These are phyloP conservation scores for Nannizziopsis arthrosporioides DNA, from an alignment of 2,329 filamentous ascomycete species.

Conservation along the genomic window DNA sequence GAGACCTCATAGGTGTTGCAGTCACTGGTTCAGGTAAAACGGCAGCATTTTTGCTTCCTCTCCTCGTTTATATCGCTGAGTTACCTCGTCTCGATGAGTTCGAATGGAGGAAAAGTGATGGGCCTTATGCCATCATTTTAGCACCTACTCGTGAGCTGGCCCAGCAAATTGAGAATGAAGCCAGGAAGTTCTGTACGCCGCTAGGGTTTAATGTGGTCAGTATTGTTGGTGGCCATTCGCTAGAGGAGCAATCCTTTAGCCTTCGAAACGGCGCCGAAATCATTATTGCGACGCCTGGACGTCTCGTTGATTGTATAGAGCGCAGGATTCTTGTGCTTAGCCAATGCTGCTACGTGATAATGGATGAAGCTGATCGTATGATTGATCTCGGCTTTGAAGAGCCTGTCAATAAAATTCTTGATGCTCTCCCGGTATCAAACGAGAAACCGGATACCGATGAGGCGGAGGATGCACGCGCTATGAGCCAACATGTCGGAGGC, in stretches of 20 bases:
- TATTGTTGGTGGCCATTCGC: slow-evolving; percentile 91
- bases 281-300: slow-evolving; percentile 94
- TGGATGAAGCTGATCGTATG: slow-evolving; percentile 99
- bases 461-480: slow-evolving; percentile 73
- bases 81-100: slow-evolving; percentile 71
- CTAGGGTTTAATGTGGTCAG: slow-evolving; percentile 91
- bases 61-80: slow-evolving; percentile 89
- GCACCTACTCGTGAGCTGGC: slow-evolving; percentile 94
- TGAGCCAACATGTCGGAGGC: slow-evolving; percentile 65
- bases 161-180: slow-evolving; percentile 92
- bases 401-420: slow-evolving; percentile 91
- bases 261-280: slow-evolving; percentile 91
- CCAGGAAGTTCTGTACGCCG: slow-evolving; percentile 78
- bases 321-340: slow-evolving; percentile 77
- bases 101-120: slow-evolving; percentile 80
- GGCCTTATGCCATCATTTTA: slow-evolving; percentile 92
- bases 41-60: slow-evolving; percentile 79
- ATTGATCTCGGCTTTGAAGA: slow-evolving; percentile 98
- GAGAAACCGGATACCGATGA: slow-evolving; percentile 91
- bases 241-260: slow-evolving; percentile 87
- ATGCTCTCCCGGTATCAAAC: slow-evolving; percentile 81
- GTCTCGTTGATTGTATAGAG: slow-evolving; percentile 94
- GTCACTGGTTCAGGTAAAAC: slow-evolving; percentile 98
- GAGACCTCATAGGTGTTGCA: slow-evolving; percentile 95
- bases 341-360: slow-evolving; percentile 98